phyloP scores from a whole-genome alignment of 768 basidiomycete genomes.

The Rossbeevera mucosa region DNA sequence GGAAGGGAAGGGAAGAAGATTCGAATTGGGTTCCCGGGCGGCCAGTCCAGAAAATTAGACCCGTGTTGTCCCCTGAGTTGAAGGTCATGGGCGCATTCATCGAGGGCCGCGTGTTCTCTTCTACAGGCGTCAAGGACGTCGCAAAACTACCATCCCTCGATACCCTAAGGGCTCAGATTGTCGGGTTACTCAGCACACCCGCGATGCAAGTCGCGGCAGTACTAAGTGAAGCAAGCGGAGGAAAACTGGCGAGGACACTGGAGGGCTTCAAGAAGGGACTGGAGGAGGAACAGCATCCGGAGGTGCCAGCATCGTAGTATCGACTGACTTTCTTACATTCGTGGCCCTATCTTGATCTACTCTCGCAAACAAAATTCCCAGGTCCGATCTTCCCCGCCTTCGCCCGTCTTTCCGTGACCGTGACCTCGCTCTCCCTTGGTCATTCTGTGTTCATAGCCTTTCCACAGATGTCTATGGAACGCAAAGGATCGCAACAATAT shows the following conservation, averaged over 20 bases:
- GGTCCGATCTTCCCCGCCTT: constrained; percentile 75
- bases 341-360: constrained; percentile 7
- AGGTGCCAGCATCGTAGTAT: constrained; percentile 21
- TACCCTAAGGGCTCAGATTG: constrained; percentile 73
- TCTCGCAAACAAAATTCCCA: constrained; percentile 75
- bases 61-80: constrained; percentile 58
- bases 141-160: constrained; percentile 75
- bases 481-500: constrained; percentile 71
- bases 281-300: constrained; percentile 41
- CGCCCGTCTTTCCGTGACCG: constrained; percentile 61
- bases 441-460: constrained; percentile 90
- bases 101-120: constrained; percentile 67
- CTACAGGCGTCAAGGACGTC: constrained; percentile 54
- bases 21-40: constrained; percentile 63
- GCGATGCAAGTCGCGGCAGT: constrained; percentile 69
- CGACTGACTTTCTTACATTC: constrained; percentile 6
- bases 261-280: constrained; percentile 69
- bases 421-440: constrained; percentile 80
- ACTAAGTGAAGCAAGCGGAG: constrained; percentile 64
- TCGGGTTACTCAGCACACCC: constrained; percentile 76
- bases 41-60: constrained; percentile 55
- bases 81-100: constrained; percentile 74
- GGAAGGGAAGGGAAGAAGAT: constrained; percentile 54
- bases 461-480: constrained; percentile 68
- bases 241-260: constrained; percentile 62